Evolutionary conservation across 1,284 basidiomycete species (phyloP), one percentile per base, ranked within the genome.

Genomic region (Microbotryum silenes-acaulis): DNA sequence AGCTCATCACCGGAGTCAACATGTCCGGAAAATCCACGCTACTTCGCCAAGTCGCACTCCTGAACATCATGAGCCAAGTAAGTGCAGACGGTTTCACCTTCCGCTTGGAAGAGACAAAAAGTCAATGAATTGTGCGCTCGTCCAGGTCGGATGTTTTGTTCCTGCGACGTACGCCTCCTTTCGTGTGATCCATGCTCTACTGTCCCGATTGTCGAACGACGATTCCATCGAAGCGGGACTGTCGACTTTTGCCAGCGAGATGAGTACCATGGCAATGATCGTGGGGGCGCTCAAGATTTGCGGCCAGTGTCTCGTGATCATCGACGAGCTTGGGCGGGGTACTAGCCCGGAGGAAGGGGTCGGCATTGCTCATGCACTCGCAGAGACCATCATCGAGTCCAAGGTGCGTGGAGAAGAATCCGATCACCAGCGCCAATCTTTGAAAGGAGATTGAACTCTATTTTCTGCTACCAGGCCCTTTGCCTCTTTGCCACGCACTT

Each of bases 21-120:
- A 91, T 91, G 89, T 89, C 89, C 27, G 89, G 91, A 0, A 97
- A 97, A 91, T 90, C 88, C 73, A 97, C 92, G 0, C 93, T 92
- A 71, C 78, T 97, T 12, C 82, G 85, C 21, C 91, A 96, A 73
- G 82, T 91, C 33, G 93, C 87, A 0, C 79, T 97, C 3, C 77
- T 97, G 51, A 81, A 83, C 0, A 79, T 94, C 21, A 87, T 94
- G 82, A 90, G 89, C 0, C 70, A 71, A 50, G 66, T 68, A 7
- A 12, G 62, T 3, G 6, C 29, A 33, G 29, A 25, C 9, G 12
- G 12, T 42, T 42, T 48, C 29, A 12, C 29, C 2, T 51, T 20
- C n/a, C 7, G 27, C 4, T 18, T 4, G 37, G 16, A 18, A 42
- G 37, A 42, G 37, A 8, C 18, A 18, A 29, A n/a, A 45, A n/a